phyloP scores from a whole-genome alignment of 768 basidiomycete species.

The Sistotremastrum niveocremeum region DNA sequence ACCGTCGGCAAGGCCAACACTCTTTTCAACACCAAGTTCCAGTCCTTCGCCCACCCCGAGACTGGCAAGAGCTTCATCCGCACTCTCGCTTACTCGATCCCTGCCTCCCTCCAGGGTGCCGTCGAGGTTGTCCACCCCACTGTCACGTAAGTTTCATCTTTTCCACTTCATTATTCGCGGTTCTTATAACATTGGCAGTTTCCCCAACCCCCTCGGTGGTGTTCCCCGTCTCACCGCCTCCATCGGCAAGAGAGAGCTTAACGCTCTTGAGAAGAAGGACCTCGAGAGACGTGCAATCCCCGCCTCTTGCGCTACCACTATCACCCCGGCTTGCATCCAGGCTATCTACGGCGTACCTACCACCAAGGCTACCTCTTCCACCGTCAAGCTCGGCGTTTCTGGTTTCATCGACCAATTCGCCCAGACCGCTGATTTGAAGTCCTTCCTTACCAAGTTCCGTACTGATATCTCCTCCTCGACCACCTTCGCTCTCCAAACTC shows the following conservation, averaged over 20 bases:
- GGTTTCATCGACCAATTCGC: constrained; percentile 23
- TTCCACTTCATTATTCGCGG: background rate
- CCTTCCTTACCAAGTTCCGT: constrained; percentile 16
- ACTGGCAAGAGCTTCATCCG: constrained; percentile 12
- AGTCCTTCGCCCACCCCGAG: constrained; percentile 11
- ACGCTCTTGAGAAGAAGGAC: constrained; percentile 4
- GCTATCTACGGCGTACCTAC: constrained; percentile 22
- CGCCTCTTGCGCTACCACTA: constrained; percentile 13
- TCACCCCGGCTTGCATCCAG: constrained; percentile 23
- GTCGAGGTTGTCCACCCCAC: constrained; percentile 19
- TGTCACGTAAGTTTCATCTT: constrained; percentile 9
- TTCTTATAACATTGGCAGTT: background rate
- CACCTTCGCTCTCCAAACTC: constrained; percentile 20
- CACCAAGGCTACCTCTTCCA: constrained; percentile 16
- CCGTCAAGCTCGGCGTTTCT: constrained; percentile 18
- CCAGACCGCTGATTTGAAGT: constrained; percentile 9
- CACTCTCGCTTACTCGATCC: constrained; percentile 18
- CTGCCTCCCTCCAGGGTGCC: constrained; percentile 11
- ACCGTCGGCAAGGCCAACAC: constrained; percentile 16
- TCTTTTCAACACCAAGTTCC: constrained; percentile 16
- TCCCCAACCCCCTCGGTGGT: constrained; percentile 5
- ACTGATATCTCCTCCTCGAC: constrained; percentile 19
- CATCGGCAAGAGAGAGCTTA: background rate
- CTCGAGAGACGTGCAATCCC: constrained; percentile 11
- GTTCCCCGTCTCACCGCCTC: constrained; percentile 10